Base-by-base conservation (phyloP, 1,139 yeast genomes). In the Taphrina flavorubra region DNA sequence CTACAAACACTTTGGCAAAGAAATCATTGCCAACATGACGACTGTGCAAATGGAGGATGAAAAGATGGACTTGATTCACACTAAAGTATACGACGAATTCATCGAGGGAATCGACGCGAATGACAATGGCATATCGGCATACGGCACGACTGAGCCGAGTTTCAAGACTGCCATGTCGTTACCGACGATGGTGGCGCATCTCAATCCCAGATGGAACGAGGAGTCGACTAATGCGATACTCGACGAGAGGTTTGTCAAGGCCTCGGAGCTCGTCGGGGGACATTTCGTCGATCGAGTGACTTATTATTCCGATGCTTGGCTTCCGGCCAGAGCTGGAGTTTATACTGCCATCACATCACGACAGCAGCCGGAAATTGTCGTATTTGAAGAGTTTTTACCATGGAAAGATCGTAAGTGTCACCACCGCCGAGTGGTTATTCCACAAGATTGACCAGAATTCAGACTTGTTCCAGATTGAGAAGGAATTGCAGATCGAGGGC, bases 101-200 rank as follows among this genome's bases (percentile, higher is more conserved):
- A 82, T 94, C 71, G 99, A 92, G 78, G 87, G 97, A 31, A 83
- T 94, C 67, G 99, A 94, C 80, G 99, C 98, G 69, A 91, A 92
- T 76, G 99, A 94, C 78, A 94, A 94, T 76, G 99, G 99, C 75
- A 86, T 94, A 71, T 83, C 84, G 75, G 88, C 89, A 74, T 91
- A 87, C 84, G 81, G 74, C 47, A 77, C 73, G 36, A 72, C 75
- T 44, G 71, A 73, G 68, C 76, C 81, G 46, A 71, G 71, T 40
- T 81, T 76, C 74, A 74, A 74, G 70, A 74, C 74, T 68, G 84
- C 92, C 25, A 83, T 95, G 69, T 67, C 68, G 3, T 53, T 70
- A 5, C 96, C 97, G n/a, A 82, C 92, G 1, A 80, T 91, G 71
- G 89, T 89, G 11, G 81, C 95, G 16, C 84, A 86, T 71, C 82